Evolutionary conservation across 2,329 filamentous ascomycete genomes (phyloP).

Genomic region (Sporothrix pseudoabietina): DNA sequence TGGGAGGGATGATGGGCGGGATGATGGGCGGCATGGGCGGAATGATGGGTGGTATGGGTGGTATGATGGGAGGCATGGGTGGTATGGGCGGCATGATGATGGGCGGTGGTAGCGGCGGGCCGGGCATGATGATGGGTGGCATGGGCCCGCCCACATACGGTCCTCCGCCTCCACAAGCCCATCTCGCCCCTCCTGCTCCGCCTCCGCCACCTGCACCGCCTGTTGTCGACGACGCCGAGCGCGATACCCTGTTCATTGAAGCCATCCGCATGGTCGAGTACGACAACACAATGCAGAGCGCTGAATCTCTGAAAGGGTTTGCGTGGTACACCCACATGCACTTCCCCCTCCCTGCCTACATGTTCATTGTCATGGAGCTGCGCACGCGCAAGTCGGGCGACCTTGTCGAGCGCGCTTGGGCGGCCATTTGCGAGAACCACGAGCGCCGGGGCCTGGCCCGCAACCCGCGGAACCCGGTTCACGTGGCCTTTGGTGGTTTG

Average conservation of each 20-base stretch:
- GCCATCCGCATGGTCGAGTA: slow-evolving; percentile 62
- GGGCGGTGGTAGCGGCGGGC: not conserved
- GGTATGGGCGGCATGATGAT: slow-evolving; percentile 8
- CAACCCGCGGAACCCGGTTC: slow-evolving; percentile 58
- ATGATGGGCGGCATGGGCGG: slow-evolving; percentile 24
- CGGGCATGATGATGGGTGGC: slow-evolving; percentile 15
- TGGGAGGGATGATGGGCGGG: too few relatives aligned
- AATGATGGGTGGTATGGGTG: slow-evolving; percentile 21
- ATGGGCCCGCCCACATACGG: not conserved
- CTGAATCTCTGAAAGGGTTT: slow-evolving; percentile 55
- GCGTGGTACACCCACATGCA: slow-evolving; percentile 62
- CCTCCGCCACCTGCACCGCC: slow-evolving; percentile 7
- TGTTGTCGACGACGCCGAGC: slow-evolving; percentile 47
- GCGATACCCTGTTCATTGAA: slow-evolving; percentile 56
- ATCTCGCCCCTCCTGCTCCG: not conserved
- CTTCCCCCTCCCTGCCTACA: slow-evolving; percentile 63
- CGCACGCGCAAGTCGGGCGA: slow-evolving; percentile 56
- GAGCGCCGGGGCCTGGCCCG: slow-evolving; percentile 54
- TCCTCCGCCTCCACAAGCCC: not conserved
- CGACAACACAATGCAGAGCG: slow-evolving; percentile 58
- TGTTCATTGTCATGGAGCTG: slow-evolving; percentile 61
- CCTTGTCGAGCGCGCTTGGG: slow-evolving; percentile 61
- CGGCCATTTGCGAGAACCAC: slow-evolving; percentile 58
- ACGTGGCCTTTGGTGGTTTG: slow-evolving; percentile 58
- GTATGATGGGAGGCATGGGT: slow-evolving; percentile 21